Evolutionary conservation across 768 basidiomycete genomes (phyloP), one percentile per base, ranked within the genome.

Genomic region (Cubamyces sp.): DNA sequence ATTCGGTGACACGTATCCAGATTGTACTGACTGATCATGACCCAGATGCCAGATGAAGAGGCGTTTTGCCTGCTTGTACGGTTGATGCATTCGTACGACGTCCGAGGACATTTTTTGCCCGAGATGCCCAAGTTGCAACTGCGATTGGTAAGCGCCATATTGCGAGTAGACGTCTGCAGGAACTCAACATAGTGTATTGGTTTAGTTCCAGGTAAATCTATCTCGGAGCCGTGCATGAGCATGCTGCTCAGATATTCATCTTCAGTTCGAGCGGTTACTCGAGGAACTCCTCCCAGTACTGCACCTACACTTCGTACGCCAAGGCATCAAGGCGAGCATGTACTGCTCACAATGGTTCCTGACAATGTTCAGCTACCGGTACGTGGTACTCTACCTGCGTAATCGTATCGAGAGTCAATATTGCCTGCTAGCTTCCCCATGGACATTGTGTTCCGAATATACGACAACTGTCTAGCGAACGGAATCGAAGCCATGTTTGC

Each of bases 261-360:
- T 51, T 7, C 68, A 99, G 87, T 98, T 98, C 75, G 97, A 98
- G 73, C 91, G 96, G 28, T 77, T 98, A 51, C 77, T 97, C 46
- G 97, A 99, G 72, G 97, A 99, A 66, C 71, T 96, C 11, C 77
- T 98, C 3, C 97, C 97, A 5, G 91, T 96, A 5, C 79, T 98
- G 6, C 94, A 98, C 70, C 78, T 96, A 23, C 97, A 98, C 74
- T 92, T 99, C 70, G 76, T 96, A 30, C 86, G 96, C 30, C 92
- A 97, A 75, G 96, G 96, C 30, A 79, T 98, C 71, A 98, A 98
- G 74, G 95, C 94, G 48, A 96, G 91, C 76, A 98, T 99, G 95
- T 98, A 91, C 72, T 96, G 94, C 70, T 94, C 93, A 15, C 97
- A 98, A 66, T 99, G 97, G 97, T 98, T 98, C 75, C 80, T 99